phyloP scores from a whole-genome alignment of 106 monocot genomes.

The Hemerocallis citrina region DNA sequence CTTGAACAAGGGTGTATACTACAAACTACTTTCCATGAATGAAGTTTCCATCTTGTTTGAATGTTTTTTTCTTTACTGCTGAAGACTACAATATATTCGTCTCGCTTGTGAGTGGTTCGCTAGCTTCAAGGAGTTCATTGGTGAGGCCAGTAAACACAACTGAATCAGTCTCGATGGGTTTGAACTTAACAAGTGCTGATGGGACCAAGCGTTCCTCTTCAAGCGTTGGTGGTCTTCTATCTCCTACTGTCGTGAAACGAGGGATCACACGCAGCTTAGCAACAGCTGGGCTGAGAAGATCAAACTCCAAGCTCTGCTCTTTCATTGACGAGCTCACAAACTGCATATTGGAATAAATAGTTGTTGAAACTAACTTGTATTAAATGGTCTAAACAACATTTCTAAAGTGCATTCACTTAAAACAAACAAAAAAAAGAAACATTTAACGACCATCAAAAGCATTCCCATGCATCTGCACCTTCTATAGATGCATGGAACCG shows the following conservation, averaged over 20 bases:
- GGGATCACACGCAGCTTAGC: conserved; percentile 46
- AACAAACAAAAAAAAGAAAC: too few species aligned
- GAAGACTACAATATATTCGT: conserved; percentile 8
- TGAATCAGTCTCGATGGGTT: conserved; percentile 64
- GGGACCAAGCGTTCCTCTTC: conserved; percentile 83
- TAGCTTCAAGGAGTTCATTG: conserved; percentile 50
- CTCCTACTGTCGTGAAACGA: conserved; percentile 27
- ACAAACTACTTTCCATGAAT: too few species aligned
- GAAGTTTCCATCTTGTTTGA: too few species aligned
- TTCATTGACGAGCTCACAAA: conserved; percentile 79
- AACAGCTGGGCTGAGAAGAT: conserved; percentile 49
- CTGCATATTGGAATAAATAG: conserved; percentile 31
- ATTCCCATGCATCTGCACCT: too few species aligned
- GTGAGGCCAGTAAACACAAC: conserved; percentile 61
- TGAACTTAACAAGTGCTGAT: conserved; percentile 76
- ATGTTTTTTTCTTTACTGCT: too few species aligned
- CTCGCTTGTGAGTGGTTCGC: conserved; percentile 49
- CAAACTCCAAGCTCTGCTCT: conserved; percentile 72
- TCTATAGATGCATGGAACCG: too few species aligned
- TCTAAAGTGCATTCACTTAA: too few species aligned
- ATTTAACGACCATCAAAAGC: too few species aligned
- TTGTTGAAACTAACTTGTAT: too few species aligned
- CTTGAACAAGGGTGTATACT: too few species aligned
- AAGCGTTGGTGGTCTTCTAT: conserved; percentile 36
- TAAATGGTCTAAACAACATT: too few species aligned